Conservation (phyloP, 768 basidiomycete genomes). For the Mycena belliarum region DNA sequence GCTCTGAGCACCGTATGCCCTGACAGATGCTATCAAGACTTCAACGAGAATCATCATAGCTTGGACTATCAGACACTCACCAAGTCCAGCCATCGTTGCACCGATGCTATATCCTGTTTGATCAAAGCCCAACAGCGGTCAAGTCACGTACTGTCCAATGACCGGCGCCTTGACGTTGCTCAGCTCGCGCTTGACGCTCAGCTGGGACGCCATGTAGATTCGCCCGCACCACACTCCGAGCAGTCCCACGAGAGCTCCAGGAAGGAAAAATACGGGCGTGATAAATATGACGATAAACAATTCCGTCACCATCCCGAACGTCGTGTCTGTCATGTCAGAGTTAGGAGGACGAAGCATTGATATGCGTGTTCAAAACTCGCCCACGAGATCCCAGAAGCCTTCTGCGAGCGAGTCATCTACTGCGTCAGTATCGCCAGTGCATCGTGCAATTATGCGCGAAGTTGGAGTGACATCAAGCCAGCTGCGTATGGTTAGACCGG, state of each 20-base stretch:
- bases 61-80: conserved; percentile 27
- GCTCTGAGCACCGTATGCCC: conserved; percentile 49
- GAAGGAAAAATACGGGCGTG: conserved; percentile 47
- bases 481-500: too few relatives aligned
- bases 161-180: conserved; percentile 40
- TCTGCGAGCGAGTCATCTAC: conserved; percentile 49
- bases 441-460: conserved; percentile 61
- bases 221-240: conserved; percentile 46
- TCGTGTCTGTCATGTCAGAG: conserved; percentile 26
- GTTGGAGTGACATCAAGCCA: conserved; percentile 50
- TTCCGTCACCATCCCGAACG: conserved; percentile 7
- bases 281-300: conserved; percentile 45
- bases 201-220: conserved; percentile 46
- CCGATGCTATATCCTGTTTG: conserved; percentile 43
- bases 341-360: conserved; percentile 37
- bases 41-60: background rate
- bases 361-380: conserved; percentile 20
- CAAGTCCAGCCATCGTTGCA: conserved; percentile 58
- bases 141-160: conserved; percentile 40
- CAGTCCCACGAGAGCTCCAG: conserved; percentile 41
- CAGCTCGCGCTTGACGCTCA: conserved; percentile 51
- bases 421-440: conserved; percentile 64
- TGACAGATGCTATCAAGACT: conserved; percentile 33
- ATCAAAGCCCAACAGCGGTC: conserved; percentile 1
- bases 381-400: conserved; percentile 22